Conservation (phyloP, 2,329 filamentous ascomycete species). For the Colletotrichum tamarilloi region DNA sequence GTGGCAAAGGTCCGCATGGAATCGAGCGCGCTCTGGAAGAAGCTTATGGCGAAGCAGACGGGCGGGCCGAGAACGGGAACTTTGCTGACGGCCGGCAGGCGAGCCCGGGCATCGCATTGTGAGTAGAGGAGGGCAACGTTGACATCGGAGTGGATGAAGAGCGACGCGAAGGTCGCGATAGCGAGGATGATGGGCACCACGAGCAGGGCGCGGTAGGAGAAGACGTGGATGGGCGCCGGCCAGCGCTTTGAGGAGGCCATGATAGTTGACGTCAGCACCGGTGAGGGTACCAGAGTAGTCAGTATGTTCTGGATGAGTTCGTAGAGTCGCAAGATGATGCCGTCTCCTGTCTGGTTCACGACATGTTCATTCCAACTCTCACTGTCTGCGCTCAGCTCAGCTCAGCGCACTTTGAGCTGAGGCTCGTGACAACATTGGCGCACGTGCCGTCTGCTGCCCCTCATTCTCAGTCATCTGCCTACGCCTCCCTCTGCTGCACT, state of each 20-base stretch:
- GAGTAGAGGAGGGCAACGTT: constrained; percentile 64
- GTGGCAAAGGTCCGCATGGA: constrained; percentile 53
- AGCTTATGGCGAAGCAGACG: constrained; percentile 61
- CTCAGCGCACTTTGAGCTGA: constrained; percentile 3
- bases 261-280: neutral
- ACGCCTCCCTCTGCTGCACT: neutral
- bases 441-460: constrained; percentile 23
- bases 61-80: constrained; percentile 58
- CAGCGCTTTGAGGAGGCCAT: constrained; percentile 37
- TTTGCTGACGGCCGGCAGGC: constrained; percentile 56
- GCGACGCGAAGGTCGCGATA: constrained; percentile 51
- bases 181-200: constrained; percentile 61
- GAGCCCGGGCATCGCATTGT: constrained; percentile 61
- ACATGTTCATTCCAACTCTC: neutral
- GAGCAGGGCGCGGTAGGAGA: constrained; percentile 63
- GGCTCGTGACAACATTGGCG: constrained; percentile 14
- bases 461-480: neutral
- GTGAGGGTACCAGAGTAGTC: neutral
- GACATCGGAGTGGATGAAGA: constrained; percentile 60
- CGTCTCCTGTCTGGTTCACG: neutral
- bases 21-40: constrained; percentile 57
- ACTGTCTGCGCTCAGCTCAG: neutral
- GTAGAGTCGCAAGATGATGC: neutral
- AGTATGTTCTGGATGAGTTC: neutral
- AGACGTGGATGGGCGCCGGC: constrained; percentile 61